Conservation (phyloP, 192 early-diverging fungal genomes). For the Cetraspora pellucida region DNA sequence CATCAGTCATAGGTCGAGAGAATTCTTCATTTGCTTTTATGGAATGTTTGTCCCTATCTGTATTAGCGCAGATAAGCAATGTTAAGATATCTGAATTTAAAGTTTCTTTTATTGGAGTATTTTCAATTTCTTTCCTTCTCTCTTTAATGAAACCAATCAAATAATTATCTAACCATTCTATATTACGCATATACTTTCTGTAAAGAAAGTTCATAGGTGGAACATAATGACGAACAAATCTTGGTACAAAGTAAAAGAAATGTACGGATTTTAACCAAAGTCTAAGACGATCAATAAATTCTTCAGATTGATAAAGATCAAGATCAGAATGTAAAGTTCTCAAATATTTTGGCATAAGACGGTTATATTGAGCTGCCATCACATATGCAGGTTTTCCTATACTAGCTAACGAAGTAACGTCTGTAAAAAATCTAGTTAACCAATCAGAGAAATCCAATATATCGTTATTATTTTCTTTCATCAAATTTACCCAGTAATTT, state of each 20-base stretch:
- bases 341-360: not conserved
- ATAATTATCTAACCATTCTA: not conserved
- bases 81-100: not conserved
- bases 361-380: not conserved
- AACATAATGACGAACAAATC: not conserved
- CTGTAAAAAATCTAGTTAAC: not conserved
- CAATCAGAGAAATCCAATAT: not conserved
- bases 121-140: not conserved
- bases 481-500: not conserved
- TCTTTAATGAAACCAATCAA: not conserved
- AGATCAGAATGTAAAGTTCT: not conserved
- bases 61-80: not conserved
- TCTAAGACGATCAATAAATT: not conserved
- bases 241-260: conserved; percentile 4
- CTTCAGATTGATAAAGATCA: not conserved
- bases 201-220: not conserved
- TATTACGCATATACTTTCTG: not conserved
- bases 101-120: not conserved
- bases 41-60: not conserved
- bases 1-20: not conserved
- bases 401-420: not conserved
- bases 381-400: not conserved
- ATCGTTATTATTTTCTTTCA: not conserved
- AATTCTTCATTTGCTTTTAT: not conserved
- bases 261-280: not conserved